Conservation (phyloP, 148 eudicot species). For the Mesembryanthemum crystallinum region DNA sequence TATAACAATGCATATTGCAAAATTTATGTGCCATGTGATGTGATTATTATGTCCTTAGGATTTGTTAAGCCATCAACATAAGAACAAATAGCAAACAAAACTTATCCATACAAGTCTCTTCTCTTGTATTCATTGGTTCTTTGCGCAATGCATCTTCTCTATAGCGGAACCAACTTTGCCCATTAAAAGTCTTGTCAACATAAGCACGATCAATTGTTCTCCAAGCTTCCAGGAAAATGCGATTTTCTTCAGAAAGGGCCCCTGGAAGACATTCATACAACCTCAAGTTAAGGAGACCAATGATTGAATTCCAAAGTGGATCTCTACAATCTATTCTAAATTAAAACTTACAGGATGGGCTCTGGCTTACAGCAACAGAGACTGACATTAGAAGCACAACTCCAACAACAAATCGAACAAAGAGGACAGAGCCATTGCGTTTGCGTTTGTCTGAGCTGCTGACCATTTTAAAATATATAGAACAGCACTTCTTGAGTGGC, state of each 20-base stretch:
- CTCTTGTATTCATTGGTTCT: slow-evolving; percentile 88
- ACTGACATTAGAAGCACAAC: slow-evolving; percentile 58
- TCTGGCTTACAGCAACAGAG: slow-evolving; percentile 47
- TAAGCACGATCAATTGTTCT: slow-evolving; percentile 93
- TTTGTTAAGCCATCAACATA: background rate
- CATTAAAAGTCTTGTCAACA: slow-evolving; percentile 92
- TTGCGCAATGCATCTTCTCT: slow-evolving; percentile 85
- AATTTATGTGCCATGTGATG: background rate
- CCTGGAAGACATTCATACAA: slow-evolving; percentile 42
- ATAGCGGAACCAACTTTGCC: slow-evolving; percentile 99
- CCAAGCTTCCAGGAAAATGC: slow-evolving; percentile 96
- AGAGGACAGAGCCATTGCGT: slow-evolving; percentile 24
- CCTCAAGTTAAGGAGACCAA: background rate
- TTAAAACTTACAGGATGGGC: slow-evolving; percentile 75
- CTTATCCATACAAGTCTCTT: slow-evolving; percentile 75
- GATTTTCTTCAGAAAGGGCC: slow-evolving; percentile 91
- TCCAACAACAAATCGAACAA: slow-evolving; percentile 51
- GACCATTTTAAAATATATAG: slow-evolving; percentile 30
- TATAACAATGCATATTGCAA: background rate
- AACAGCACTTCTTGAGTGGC: slow-evolving; percentile 30
- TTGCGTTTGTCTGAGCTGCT: slow-evolving; percentile 34
- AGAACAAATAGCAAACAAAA: slow-evolving; percentile 8
- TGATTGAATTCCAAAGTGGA: background rate
- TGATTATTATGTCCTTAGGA: background rate
- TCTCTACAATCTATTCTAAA: background rate